These are phyloP conservation scores for Earliella scabrosa DNA, from an alignment of 1,284 basidiomycete species.

Conservation along the genomic window DNA sequence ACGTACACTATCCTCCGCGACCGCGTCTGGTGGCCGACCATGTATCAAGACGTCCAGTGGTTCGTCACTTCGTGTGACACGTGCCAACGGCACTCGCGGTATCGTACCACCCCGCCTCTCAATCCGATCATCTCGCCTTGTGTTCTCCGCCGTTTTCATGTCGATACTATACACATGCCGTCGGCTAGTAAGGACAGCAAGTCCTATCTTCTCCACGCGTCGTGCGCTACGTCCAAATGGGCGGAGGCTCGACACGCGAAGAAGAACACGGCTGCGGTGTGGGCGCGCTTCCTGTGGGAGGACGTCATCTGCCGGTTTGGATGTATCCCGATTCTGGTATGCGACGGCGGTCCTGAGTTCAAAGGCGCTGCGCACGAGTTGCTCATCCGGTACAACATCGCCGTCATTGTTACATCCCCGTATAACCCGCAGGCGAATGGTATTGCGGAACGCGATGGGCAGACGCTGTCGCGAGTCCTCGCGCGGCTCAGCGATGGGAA, in stretches of 20 bases:
- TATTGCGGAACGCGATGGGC: slow-evolving; percentile 27
- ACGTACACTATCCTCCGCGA: slow-evolving; percentile 27
- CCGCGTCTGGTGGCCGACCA: too few species aligned
- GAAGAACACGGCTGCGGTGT: slow-evolving; percentile 17
- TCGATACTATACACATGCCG: slow-evolving; percentile 31
- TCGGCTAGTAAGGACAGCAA: slow-evolving; percentile 16
- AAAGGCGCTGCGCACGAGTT: slow-evolving; percentile 31
- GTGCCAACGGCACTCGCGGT: slow-evolving; percentile 30
- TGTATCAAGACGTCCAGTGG: slow-evolving; percentile 32
- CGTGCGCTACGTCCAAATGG: slow-evolving; percentile 31
- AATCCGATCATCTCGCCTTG: not conserved
- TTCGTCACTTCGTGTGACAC: slow-evolving; percentile 38
- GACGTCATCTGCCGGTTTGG: slow-evolving; percentile 35
- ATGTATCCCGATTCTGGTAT: too few species aligned
- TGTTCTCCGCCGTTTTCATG: not conserved
- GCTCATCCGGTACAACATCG: not conserved
- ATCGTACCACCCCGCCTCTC: slow-evolving; percentile 26
- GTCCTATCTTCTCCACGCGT: slow-evolving; percentile 36
- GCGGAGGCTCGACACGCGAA: slow-evolving; percentile 28
- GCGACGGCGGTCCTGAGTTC: slow-evolving; percentile 38
- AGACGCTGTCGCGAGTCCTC: not conserved
- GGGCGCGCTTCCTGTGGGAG: slow-evolving; percentile 37
- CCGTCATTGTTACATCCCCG: slow-evolving; percentile 30
- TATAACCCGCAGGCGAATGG: slow-evolving; percentile 41
- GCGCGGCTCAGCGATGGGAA: too few species aligned